Conservation (phyloP, 2,329 filamentous ascomycete genomes). For the Pseudophaeomoniella oleicola region DNA sequence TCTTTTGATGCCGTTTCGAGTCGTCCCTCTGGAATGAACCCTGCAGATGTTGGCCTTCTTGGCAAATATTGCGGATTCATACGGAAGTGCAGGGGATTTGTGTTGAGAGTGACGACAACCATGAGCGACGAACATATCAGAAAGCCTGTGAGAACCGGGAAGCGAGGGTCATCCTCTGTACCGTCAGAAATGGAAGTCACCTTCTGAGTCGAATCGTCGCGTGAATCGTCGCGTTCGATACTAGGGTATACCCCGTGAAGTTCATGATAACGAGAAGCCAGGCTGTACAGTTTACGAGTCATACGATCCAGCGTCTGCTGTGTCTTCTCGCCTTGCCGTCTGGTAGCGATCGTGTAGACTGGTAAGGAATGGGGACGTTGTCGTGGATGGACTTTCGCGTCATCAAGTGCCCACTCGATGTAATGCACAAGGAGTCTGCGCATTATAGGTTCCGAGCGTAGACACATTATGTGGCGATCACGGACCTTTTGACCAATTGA, state of each 20-base stretch:
- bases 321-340: slow-evolving; percentile 22
- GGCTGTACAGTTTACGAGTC: slow-evolving; percentile 25
- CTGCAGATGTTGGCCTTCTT: background rate
- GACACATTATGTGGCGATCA: slow-evolving; percentile 28
- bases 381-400: slow-evolving; percentile 26
- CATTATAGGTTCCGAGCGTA: slow-evolving; percentile 21
- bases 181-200: slow-evolving; percentile 4
- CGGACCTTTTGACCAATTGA: slow-evolving; percentile 35
- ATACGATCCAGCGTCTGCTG: slow-evolving; percentile 26
- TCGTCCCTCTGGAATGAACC: background rate
- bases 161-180: slow-evolving; percentile 9
- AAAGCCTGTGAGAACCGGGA: slow-evolving; percentile 40
- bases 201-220: background rate
- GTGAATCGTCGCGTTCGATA: slow-evolving; percentile 4
- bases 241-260: slow-evolving; percentile 8
- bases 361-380: slow-evolving; percentile 21
- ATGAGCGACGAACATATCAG: slow-evolving; percentile 38
- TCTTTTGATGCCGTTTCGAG: background rate
- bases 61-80: background rate
- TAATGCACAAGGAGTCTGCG: slow-evolving; percentile 29
- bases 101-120: slow-evolving; percentile 36
- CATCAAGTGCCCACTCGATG: slow-evolving; percentile 37
- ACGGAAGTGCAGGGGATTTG: slow-evolving; percentile 17
- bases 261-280: slow-evolving; percentile 28
- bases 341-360: slow-evolving; percentile 30